phyloP scores from a whole-genome alignment of 495 filamentous ascomycete genomes.

The Astrothelium macrocarpum region DNA sequence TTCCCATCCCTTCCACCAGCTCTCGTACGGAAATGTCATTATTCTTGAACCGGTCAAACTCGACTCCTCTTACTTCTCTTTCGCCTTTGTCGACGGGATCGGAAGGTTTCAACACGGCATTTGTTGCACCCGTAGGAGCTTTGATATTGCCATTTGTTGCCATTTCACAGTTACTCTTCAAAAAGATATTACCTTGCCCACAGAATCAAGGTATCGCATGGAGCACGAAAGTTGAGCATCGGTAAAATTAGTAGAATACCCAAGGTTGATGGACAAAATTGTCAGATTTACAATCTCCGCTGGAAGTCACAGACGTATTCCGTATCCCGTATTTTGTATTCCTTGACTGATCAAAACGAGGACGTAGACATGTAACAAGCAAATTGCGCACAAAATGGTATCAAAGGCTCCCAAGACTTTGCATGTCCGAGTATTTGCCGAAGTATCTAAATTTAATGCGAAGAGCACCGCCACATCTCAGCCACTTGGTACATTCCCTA shows the following conservation, averaged over 20 bases:
- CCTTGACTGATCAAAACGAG: too few relatives aligned
- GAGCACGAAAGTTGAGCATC: too few relatives aligned
- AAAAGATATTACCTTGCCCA: background rate
- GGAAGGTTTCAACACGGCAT: slow-evolving; percentile 84
- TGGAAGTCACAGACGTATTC: too few relatives aligned
- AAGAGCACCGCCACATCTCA: background rate
- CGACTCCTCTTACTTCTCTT: slow-evolving; percentile 70
- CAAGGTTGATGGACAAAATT: too few relatives aligned
- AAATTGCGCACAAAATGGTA: background rate
- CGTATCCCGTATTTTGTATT: too few relatives aligned
- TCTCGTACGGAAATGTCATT: slow-evolving; percentile 74
- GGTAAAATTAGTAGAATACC: too few relatives aligned
- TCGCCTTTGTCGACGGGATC: slow-evolving; percentile 66
- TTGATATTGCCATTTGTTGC: slow-evolving; percentile 6
- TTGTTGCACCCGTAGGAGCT: slow-evolving; percentile 58
- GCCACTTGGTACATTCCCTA: too few relatives aligned
- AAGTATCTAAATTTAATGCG: background rate
- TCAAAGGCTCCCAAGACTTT: background rate
- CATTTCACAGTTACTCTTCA: background rate
- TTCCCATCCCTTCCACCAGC: slow-evolving; percentile 67
- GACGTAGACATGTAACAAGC: background rate
- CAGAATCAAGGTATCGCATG: too few relatives aligned
- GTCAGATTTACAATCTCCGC: too few relatives aligned
- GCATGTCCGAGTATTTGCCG: background rate
- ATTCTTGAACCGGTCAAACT: slow-evolving; percentile 72